Evolutionary conservation across 441 rosid genomes (phyloP).

Genomic region (Gossypium gossypioides): DNA sequence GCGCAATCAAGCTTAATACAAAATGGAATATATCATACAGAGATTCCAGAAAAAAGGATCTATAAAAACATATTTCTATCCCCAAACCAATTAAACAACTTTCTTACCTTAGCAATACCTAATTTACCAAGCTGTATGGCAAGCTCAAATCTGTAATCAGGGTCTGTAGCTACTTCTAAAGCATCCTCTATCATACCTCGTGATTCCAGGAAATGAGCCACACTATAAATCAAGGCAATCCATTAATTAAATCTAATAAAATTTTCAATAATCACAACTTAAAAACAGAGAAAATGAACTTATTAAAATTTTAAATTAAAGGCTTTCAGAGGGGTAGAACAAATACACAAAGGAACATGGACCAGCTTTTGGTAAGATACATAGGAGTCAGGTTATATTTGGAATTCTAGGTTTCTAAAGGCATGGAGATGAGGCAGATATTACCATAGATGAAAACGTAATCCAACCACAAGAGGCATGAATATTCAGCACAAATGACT

Average conservation of each 20-base stretch:
- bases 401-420: conserved; percentile 1
- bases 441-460: neutral
- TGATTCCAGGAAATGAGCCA: conserved; percentile 94
- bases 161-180: conserved; percentile 87
- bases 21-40: neutral
- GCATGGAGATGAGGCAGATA: neutral
- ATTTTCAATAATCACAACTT: conserved; percentile 8
- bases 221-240: conserved; percentile 40
- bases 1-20: neutral
- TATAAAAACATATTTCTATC: neutral
- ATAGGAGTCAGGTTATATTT: neutral
- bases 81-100: neutral
- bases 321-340: neutral
- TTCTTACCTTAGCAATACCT: conserved; percentile 74
- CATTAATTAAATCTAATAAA: conserved; percentile 13
- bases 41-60: conserved; percentile 4
- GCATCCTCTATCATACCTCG: conserved; percentile 96
- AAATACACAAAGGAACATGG: neutral
- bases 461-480: neutral
- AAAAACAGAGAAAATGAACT: conserved; percentile 9
- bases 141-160: conserved; percentile 89
- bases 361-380: neutral
- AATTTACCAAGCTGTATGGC: conserved; percentile 92
- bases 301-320: neutral
- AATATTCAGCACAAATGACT: neutral